Conservation (phyloP, 83 land plant genomes). For the Thuja plicata region DNA sequence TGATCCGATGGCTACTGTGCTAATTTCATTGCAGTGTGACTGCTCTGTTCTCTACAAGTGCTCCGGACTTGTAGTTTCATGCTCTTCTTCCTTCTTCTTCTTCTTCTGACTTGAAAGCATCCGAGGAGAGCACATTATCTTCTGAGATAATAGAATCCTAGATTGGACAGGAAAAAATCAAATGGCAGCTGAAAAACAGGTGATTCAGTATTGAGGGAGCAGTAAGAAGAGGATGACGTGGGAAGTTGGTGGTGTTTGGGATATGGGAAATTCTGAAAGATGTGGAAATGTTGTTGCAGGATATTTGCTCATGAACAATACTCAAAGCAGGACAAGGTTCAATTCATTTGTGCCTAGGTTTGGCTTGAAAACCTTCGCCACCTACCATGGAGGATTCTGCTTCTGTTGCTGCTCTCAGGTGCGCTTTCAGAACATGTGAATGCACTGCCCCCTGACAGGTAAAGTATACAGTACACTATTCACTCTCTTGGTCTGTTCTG, state of each 20-base stretch:
- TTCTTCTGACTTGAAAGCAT: background rate
- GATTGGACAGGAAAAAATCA: background rate
- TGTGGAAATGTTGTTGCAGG: background rate
- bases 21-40: conserved; percentile 6
- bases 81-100: background rate
- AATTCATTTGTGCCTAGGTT: background rate
- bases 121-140: background rate
- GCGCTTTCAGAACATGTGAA: background rate
- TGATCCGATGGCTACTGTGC: conserved; percentile 7
- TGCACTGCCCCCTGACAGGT: background rate
- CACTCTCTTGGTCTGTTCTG: background rate
- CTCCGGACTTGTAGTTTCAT: conserved; percentile 1
- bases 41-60: background rate
- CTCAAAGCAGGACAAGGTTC: background rate
- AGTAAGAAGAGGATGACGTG: background rate
- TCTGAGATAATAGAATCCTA: background rate
- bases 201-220: background rate
- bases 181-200: background rate
- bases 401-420: conserved; percentile 1
- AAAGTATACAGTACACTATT: background rate
- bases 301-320: background rate
- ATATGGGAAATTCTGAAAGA: conserved; percentile 5
- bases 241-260: conserved; percentile 7
- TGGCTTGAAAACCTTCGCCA: background rate
- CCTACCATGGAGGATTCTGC: conserved; percentile 8